Conservation (phyloP, 1,139 yeast genomes). For the Geotrichum restrictum region DNA sequence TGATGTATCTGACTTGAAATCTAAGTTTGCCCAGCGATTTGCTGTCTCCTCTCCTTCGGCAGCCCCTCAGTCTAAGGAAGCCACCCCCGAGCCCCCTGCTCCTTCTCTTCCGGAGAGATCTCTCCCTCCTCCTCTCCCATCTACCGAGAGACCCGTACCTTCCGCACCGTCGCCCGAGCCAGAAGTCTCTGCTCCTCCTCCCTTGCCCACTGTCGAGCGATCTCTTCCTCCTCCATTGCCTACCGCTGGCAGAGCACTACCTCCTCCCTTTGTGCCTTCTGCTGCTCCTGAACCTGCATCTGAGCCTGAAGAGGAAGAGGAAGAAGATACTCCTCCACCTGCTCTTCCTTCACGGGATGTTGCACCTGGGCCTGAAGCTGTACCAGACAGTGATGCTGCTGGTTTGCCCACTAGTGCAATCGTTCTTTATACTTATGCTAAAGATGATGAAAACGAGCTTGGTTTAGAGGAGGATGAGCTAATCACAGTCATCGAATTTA, state of each 20-base stretch:
- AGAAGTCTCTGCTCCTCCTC: constrained; percentile 24
- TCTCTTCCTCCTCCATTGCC: constrained; percentile 11
- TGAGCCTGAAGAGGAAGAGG: constrained; percentile 21
- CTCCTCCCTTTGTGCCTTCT: constrained; percentile 13
- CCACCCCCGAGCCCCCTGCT: constrained; percentile 12
- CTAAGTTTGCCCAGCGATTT: constrained; percentile 23
- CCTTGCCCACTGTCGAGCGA: constrained; percentile 14
- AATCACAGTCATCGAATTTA: constrained; percentile 61
- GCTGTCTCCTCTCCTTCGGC: constrained; percentile 22
- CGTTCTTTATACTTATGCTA: constrained; percentile 60
- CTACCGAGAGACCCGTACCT: constrained; percentile 16
- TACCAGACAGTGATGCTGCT: constrained; percentile 22
- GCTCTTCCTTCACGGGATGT: constrained; percentile 22
- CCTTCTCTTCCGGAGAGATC: not conserved
- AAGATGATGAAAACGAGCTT: constrained; percentile 74
- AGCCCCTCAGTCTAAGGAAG: constrained; percentile 6
- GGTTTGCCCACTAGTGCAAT: constrained; percentile 42
- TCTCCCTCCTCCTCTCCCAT: constrained; percentile 13
- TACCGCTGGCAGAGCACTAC: constrained; percentile 22
- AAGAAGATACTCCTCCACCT: constrained; percentile 20
- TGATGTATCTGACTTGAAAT: constrained; percentile 25
- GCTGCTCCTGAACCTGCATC: constrained; percentile 19
- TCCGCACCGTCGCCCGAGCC: constrained; percentile 7
- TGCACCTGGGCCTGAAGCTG: constrained; percentile 22
- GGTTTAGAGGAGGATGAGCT: constrained; percentile 61